Base-by-base conservation (phyloP, 2,329 filamentous ascomycete species). In the Aspergillus transmontanensis region DNA sequence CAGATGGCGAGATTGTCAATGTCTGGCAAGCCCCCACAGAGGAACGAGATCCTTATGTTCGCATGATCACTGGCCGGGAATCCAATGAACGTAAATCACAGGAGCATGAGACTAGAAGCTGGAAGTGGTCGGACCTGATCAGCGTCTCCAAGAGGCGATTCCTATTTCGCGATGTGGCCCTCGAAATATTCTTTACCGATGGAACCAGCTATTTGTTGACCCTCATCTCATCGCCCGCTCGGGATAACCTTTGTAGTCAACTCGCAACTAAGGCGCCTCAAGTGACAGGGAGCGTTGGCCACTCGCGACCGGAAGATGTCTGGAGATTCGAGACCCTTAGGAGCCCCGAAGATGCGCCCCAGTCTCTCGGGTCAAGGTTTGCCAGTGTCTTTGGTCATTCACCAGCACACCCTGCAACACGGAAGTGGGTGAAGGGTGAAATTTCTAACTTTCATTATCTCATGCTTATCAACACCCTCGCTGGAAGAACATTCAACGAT, bases 371-470 rank as follows among this genome's bases (percentile, higher is more conserved):
- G 0, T 93, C 92, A 16, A 94, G 94, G 71, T 94, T 98, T 71
- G 93, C 92, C 26, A 97, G 89, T 67, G 92, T 97, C 14, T 98
- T 99, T 82, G 93, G 93, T 67, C 87, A 93, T 26, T 89, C 88
- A 0, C 86, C 91, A 0, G 91, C 90, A 76, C 94, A 93, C 68
- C 92, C 94, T 11, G 89, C 93, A 10, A 96, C 95, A 72, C 90
- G 90, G 68, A 90, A 89, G 75, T 99, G 95, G 95, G 86, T 95
- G 63, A 90, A 89, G 74, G 95, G 96, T 14, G 95, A 99, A 72
- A 93, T 98, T 57, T 98, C 94, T 16, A 99, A 99, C 76, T 99
- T 99, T 72, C 93, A 98, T 77, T 99, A 99, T 74, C 86, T 99
- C 41, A 99, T 99, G 94, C 89, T 97, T 64, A 89, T 99, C 73